A percentile compares a stretch with the other conserved stretches of the same genome.
Conservation (phyloP, 2,329 filamentous ascomycete genomes). For the Sphaerulina vaccinii region DNA sequence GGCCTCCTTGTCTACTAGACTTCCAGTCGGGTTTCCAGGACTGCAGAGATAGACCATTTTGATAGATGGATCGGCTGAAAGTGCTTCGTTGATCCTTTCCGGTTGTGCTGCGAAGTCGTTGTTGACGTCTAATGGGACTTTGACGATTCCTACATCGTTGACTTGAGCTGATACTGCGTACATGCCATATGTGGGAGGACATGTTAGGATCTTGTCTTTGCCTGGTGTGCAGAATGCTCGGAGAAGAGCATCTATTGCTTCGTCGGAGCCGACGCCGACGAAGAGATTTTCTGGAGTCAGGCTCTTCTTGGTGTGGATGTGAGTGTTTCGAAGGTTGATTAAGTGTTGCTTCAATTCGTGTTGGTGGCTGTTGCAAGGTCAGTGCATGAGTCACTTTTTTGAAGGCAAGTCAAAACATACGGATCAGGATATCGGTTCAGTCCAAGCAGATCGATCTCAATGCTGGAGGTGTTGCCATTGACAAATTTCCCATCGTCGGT, state of each 20-base stretch:
- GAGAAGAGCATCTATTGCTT: slow-evolving; percentile 91
- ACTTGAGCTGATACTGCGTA: slow-evolving; percentile 91
- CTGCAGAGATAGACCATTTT: slow-evolving; percentile 93
- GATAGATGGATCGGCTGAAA: slow-evolving; percentile 65
- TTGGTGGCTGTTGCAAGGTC: slow-evolving; percentile 64
- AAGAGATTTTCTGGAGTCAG: slow-evolving; percentile 83
- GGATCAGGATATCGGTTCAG: slow-evolving; percentile 96
- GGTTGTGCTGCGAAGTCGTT: slow-evolving; percentile 74
- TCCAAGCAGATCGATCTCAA: slow-evolving; percentile 72
- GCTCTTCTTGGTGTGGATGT: slow-evolving; percentile 70
- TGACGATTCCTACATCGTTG: slow-evolving; percentile 84
- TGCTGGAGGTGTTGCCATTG: slow-evolving; percentile 46
- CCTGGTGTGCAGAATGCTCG: slow-evolving; percentile 90
- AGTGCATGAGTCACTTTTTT: slow-evolving; percentile 16
- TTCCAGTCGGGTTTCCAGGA: slow-evolving; percentile 89
- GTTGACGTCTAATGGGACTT: slow-evolving; percentile 73
- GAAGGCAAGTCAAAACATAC: slow-evolving; percentile 35
- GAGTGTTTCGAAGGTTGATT: slow-evolving; percentile 82
- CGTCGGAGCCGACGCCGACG: slow-evolving; percentile 92
- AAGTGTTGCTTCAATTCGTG: slow-evolving; percentile 79
- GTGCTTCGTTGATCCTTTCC: slow-evolving; percentile 62
- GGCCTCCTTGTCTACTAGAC: slow-evolving; percentile 71
- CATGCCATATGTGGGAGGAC: slow-evolving; percentile 98
- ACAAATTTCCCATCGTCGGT: slow-evolving; percentile 50
- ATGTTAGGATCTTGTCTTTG: slow-evolving; percentile 86